Evolutionary conservation across 2,329 filamentous ascomycete species (phyloP), one percentile per base, ranked within the genome.

Genomic region (Sarocladium brachiariae): DNA sequence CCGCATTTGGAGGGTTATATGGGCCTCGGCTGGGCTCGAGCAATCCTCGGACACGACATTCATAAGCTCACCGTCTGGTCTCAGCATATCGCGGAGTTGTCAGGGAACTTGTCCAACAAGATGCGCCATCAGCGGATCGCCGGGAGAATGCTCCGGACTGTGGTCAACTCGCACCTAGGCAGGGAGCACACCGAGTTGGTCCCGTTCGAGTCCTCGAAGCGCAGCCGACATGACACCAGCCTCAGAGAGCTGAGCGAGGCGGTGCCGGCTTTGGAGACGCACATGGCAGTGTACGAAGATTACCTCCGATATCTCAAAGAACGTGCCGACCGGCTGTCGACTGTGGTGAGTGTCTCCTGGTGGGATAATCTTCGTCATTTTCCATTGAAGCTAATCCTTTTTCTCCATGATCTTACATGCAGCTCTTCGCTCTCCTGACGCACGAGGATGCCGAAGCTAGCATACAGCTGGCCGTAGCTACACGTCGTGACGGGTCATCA

Each of bases 401-500:
- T n/a, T n/a, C n/a, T n/a, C n/a, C n/a, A n/a, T n/a, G n/a, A n/a
- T n/a, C n/a, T n/a, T n/a, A n/a, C n/a, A n/a, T 16, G 9, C 21
- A 41, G 38, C 38, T 41, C 6, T 41, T 41, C 19, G 38, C 38
- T 35, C 21, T 41, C 10, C 38, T 52, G 2, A 50, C 46, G 2
- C 37, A 48, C 27, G 48, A 49, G 3, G 47, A 52, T 30, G 47
- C 31, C 27, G 21, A 50, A 14, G 51, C 51, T 37, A 52, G 47
- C 35, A 50, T 52, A 34, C 21, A 50, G 39, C 34, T 50, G n/a
- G 51, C 51, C n/a, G 21, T 24, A 23, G 39, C 46, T 19, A 35
- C 52, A 8, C 52, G 49, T 18, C 47, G 43, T 2, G 57, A 60
- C 47, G 54, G 58, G 45, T 53, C 57, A 1, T 57, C 59, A 8